These are phyloP conservation scores for Rhizophora mangle DNA, from an alignment of 345 rosid genomes.

Conservation along the genomic window DNA sequence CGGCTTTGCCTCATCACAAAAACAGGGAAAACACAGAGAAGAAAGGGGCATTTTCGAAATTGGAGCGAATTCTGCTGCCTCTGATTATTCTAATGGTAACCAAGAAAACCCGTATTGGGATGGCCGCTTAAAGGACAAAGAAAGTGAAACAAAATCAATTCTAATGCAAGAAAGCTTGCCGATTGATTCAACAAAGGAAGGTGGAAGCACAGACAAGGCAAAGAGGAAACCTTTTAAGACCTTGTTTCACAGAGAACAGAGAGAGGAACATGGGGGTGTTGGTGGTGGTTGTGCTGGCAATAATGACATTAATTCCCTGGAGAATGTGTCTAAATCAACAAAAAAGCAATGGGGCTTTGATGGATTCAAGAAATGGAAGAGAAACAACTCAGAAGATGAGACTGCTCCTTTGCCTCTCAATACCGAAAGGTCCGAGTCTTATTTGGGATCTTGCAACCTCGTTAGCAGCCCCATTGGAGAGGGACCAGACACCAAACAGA, in stretches of 20 bases:
- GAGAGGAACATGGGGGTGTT: conserved; percentile 16
- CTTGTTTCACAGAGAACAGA: conserved; percentile 42
- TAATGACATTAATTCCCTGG: conserved; percentile 25
- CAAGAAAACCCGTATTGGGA: conserved; percentile 49
- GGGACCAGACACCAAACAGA: conserved; percentile 61
- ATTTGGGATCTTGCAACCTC: conserved; percentile 29
- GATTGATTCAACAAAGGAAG: conserved; percentile 27
- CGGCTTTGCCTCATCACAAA: conserved; percentile 42
- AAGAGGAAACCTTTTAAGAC: conserved; percentile 52
- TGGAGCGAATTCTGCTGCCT: conserved; percentile 21
- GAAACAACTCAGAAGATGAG: conserved; percentile 55
- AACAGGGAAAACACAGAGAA: conserved; percentile 34
- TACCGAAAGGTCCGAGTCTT: conserved; percentile 46
- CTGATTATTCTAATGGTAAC: not conserved
- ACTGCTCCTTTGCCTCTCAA: conserved; percentile 54
- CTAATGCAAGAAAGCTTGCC: conserved; percentile 48
- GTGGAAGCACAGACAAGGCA: conserved; percentile 29
- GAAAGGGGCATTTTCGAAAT: conserved; percentile 51
- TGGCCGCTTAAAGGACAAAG: conserved; percentile 28
- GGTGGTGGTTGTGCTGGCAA: conserved; percentile 10
- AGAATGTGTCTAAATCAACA: conserved; percentile 36
- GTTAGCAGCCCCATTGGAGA: conserved; percentile 48
- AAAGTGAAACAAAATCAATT: conserved; percentile 45
- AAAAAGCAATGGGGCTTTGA: conserved; percentile 67
- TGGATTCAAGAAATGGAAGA: conserved; percentile 68